Percentiles rank a stretch among this genome's conserved stretches.
Evolutionary conservation across 257 asterid genomes (phyloP).

Genomic region (Plantago major): DNA sequence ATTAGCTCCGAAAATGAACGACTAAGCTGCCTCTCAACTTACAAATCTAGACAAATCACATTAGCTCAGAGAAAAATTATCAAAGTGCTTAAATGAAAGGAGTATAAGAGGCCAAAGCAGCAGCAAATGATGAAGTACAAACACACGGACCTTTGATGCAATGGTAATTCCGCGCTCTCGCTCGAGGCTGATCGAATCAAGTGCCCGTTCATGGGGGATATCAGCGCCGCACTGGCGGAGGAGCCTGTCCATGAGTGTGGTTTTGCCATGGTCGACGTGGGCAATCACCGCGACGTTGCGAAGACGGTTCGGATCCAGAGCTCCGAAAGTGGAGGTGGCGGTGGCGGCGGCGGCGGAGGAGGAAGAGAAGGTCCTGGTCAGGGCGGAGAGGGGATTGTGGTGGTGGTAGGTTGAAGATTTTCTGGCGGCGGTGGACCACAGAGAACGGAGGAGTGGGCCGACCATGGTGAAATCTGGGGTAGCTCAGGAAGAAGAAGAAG

Average conservation of each 20-base stretch:
- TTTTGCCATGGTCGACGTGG: constrained; percentile 97
- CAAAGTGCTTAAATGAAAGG: neutral
- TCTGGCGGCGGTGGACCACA: constrained; percentile 49
- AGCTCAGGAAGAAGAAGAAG: neutral
- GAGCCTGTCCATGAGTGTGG: constrained; percentile 96
- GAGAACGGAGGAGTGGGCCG: constrained; percentile 58
- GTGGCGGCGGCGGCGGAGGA: constrained; percentile 38
- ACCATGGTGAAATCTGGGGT: constrained; percentile 30
- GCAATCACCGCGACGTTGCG: constrained; percentile 96
- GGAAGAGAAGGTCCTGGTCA: constrained; percentile 46
- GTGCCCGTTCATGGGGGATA: constrained; percentile 91
- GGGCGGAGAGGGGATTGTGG: constrained; percentile 20
- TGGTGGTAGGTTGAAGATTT: constrained; percentile 1
- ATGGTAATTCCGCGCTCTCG: constrained; percentile 97
- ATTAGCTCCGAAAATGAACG: neutral
- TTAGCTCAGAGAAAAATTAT: neutral
- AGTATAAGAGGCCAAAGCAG: no score
- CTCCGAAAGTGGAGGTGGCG: constrained; percentile 34
- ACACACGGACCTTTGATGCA: constrained; percentile 70
- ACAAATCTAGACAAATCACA: neutral
- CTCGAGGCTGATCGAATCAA: constrained; percentile 90
- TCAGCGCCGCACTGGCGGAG: constrained; percentile 98
- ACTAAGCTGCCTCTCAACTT: neutral
- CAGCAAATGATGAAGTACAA: no score
- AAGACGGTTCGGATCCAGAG: constrained; percentile 57